Conservation (phyloP, 306 rosid species). For the Medicago ruthenica region DNA sequence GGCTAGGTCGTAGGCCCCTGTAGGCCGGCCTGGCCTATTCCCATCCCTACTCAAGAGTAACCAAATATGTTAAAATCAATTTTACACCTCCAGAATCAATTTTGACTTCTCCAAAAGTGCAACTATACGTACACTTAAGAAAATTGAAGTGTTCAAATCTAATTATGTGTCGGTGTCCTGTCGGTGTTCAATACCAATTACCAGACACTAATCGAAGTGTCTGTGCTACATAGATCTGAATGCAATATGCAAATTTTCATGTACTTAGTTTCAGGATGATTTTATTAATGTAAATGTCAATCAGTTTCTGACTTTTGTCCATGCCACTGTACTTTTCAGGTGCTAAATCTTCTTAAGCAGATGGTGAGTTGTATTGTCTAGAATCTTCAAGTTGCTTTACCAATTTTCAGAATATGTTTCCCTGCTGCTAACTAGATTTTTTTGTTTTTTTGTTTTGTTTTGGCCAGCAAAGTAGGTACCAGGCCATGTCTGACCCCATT, state of each 20-base stretch:
- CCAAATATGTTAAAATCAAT: no score
- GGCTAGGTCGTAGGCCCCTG: no score
- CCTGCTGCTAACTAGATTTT: constrained; percentile 39
- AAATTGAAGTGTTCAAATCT: no score
- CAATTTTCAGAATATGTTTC: constrained; percentile 9
- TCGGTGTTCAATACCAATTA: no score
- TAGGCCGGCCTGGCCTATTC: no score
- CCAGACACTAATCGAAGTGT: neutral
- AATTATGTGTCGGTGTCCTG: no score
- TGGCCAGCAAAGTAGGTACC: constrained; percentile 88
- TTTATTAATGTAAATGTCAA: constrained; percentile 13
- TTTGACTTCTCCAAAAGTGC: no score
- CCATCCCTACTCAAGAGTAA: no score
- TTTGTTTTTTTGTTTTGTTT: constrained; percentile 40
- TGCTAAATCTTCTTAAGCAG: constrained; percentile 97
- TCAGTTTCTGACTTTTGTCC: constrained; percentile 32
- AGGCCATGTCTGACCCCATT: constrained; percentile 91
- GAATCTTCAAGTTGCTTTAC: constrained; percentile 35
- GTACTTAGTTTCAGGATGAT: constrained; percentile 23
- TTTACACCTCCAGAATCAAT: no score
- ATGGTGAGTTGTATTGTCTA: constrained; percentile 70
- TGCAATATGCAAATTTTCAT: neutral
- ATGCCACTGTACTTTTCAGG: constrained; percentile 53
- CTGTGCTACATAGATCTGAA: neutral
- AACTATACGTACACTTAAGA: no score